Evolutionary conservation across 441 rosid genomes (phyloP), one percentile per base, ranked within the genome.

Genomic region (Metrosideros polymorpha): DNA sequence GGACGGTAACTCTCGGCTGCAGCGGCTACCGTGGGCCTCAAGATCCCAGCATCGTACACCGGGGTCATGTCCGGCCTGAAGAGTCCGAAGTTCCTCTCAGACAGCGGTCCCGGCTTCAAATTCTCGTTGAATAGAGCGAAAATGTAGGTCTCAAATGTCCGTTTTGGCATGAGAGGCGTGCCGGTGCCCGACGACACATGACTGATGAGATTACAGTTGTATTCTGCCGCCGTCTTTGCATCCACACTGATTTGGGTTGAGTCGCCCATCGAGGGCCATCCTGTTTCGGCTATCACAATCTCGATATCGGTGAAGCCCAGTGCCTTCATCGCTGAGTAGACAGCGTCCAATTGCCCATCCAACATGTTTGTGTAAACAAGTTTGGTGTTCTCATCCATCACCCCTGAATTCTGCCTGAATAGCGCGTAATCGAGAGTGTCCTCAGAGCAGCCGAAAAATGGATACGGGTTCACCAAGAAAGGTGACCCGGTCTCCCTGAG

Each of bases 261-360:
- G 29, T 97, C 97, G 32, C 98, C 98, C 45, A 66, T 86, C 0
- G 98, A 95, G 1, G 98, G 99, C 99, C 98, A 96, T 5, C 98
- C 99, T 1, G 98, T 97, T 86, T 97, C 98, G 12, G 95, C 95
- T 25, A 97, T 93, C 3, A 92, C 97, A 35, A 97, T 95, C 89
- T 93, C 98, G 24, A 97, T 84, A 82, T 95, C 98, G 6, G 89
- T 27, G 43, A 93, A 95, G 1, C 96, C 99, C 2, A 97, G 85
- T 9, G 87, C 61, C 85, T 92, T 93, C 92, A 97, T 92, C 18
- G 98, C 97, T 6, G 96, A 94, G 82, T 87, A 94, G 22, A 95
- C 96, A 0, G 98, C 95, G 79, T 95, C 99, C 7, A 97, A 91
- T 85, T 95, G 98, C 29, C 93, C 99, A 39, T 97, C 97, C 43